Percentiles rank a stretch among this genome's conserved stretches.
phyloP scores from a whole-genome alignment of 257 asterid species.

The Ajuga chamaepitys region DNA sequence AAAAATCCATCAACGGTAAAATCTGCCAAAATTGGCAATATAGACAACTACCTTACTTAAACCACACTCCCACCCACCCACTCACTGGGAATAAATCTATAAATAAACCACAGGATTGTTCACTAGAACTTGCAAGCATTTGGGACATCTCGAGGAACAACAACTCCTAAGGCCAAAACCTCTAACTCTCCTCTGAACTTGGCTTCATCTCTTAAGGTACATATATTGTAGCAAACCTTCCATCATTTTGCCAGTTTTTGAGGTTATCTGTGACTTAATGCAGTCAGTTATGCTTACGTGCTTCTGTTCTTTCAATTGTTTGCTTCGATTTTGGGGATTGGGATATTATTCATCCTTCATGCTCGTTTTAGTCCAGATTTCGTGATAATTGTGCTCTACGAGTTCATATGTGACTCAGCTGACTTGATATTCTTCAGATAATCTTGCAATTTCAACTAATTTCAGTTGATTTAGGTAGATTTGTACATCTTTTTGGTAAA shows the following conservation, averaged over 20 bases:
- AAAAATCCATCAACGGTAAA: constrained; percentile 20
- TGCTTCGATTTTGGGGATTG: neutral
- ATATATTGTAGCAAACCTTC: neutral
- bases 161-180: constrained; percentile 7
- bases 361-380: neutral
- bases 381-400: neutral
- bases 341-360: neutral
- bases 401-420: too few relatives aligned
- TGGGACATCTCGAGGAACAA: too few relatives aligned
- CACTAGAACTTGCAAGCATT: constrained; percentile 16
- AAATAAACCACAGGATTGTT: constrained; percentile 19
- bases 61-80: neutral
- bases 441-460: neutral
- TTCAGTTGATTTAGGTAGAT: neutral
- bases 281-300: neutral
- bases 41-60: constrained; percentile 12
- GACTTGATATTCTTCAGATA: neutral
- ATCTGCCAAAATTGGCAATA: neutral
- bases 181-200: constrained; percentile 12
- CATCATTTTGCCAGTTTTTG: neutral
- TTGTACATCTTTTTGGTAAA: neutral
- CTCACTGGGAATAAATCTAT: constrained; percentile 20
- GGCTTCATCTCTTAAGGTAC: constrained; percentile 21
- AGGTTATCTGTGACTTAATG: neutral
- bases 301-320: neutral